phyloP scores from a whole-genome alignment of 805 yeast species.

The Metschnikowia bowlesiae region DNA sequence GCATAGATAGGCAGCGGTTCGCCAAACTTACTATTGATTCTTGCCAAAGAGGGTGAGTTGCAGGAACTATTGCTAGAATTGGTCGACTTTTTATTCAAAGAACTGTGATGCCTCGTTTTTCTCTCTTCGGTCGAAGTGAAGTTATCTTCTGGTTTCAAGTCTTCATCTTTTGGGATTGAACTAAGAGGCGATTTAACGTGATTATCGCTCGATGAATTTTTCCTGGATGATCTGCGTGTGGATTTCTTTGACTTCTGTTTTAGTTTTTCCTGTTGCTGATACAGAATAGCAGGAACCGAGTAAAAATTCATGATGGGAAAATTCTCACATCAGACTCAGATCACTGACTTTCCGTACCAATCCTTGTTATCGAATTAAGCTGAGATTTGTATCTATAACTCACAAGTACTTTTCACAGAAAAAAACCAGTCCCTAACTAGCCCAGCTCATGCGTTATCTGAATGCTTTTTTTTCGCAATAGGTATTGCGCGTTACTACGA shows the following conservation, averaged over 20 bases:
- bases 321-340: background rate
- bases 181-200: background rate
- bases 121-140: background rate
- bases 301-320: slow-evolving; percentile 29
- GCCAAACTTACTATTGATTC: background rate
- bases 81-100: background rate
- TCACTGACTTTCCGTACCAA: background rate
- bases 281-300: slow-evolving; percentile 37
- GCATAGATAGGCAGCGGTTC: background rate
- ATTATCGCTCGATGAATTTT: background rate
- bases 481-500: background rate
- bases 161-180: background rate
- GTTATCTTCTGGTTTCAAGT: background rate
- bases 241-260: slow-evolving; percentile 13
- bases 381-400: background rate
- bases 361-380: background rate
- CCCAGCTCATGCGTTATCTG: background rate
- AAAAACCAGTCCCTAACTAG: background rate
- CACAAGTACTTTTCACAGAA: background rate
- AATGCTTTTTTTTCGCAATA: background rate
- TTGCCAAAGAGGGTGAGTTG: background rate
- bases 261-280: slow-evolving; percentile 38
- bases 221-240: background rate
- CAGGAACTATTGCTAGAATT: background rate
- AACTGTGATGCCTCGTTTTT: background rate